A percentile compares a stretch with the other conserved stretches of the same genome.
Evolutionary conservation across 2,329 filamentous ascomycete species (phyloP).

Genomic region (Fonsecaea erecta): DNA sequence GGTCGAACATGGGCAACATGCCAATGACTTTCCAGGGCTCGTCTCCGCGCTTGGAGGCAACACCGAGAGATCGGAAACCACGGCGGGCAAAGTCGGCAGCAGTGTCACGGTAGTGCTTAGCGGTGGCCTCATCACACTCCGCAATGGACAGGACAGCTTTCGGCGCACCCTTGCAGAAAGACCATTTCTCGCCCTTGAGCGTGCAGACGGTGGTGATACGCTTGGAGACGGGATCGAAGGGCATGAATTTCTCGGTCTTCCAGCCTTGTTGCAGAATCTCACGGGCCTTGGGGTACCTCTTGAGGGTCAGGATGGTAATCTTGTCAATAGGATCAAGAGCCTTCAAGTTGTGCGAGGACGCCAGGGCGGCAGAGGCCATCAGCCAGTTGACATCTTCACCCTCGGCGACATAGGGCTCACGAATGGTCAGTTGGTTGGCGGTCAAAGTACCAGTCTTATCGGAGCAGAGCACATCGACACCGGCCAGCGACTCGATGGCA

Average conservation of each 20-base stretch:
- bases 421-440: constrained; percentile 75
- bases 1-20: constrained; percentile 80
- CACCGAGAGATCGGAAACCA: constrained; percentile 80
- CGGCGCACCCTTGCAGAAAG: constrained; percentile 77
- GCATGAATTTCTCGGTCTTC: constrained; percentile 77
- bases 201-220: constrained; percentile 73
- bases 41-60: constrained; percentile 77
- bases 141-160: constrained; percentile 74
- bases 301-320: constrained; percentile 75
- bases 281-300: constrained; percentile 75
- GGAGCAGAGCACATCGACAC: constrained; percentile 79
- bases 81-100: constrained; percentile 75
- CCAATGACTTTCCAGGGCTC: constrained; percentile 74
- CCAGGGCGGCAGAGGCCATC: constrained; percentile 78
- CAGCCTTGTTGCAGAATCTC: constrained; percentile 76
- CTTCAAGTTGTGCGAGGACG: constrained; percentile 78
- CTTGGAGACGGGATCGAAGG: constrained; percentile 80
- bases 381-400: constrained; percentile 82
- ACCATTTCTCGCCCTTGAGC: constrained; percentile 71
- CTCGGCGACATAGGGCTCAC: constrained; percentile 76
- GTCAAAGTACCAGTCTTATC: constrained; percentile 81
- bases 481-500: constrained; percentile 74
- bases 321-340: constrained; percentile 80
- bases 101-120: constrained; percentile 72
- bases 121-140: constrained; percentile 68